Evolutionary conservation across 192 early-diverging fungal genomes (phyloP).

Genomic region (Dispira parvispora): DNA sequence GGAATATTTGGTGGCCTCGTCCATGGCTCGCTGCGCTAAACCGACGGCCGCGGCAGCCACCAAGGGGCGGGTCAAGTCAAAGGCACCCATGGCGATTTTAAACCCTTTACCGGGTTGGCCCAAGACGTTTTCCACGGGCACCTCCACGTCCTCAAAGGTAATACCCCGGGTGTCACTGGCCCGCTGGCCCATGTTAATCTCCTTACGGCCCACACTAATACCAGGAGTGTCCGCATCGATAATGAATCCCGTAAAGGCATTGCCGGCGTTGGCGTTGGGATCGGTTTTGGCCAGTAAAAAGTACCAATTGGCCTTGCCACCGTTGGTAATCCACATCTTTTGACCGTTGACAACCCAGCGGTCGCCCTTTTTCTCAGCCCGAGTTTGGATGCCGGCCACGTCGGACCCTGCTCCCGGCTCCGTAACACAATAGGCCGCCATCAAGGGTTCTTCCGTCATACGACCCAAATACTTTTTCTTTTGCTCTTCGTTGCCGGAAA

Average conservation of each 20-base stretch:
- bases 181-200: conserved; percentile 95
- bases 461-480: conserved; percentile 96
- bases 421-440: conserved; percentile 86
- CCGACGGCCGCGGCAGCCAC: conserved; percentile 81
- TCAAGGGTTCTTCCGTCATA: conserved; percentile 89
- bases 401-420: conserved; percentile 66
- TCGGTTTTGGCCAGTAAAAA: conserved; percentile 87
- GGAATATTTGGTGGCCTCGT: conserved; percentile 79
- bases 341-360: conserved; percentile 69
- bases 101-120: conserved; percentile 72
- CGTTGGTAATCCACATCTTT: conserved; percentile 99
- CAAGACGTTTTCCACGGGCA: conserved; percentile 62
- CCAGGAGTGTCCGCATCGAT: conserved; percentile 81
- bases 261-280: conserved; percentile 52
- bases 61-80: conserved; percentile 84
- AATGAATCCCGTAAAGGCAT: conserved; percentile 91
- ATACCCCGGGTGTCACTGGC: conserved; percentile 82
- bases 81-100: conserved; percentile 94
- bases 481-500: conserved; percentile 74
- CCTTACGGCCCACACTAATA: conserved; percentile 84
- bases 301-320: conserved; percentile 94
- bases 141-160: conserved; percentile 68
- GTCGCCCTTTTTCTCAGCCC: conserved; percentile 58
- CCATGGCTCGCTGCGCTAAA: conserved; percentile 79
- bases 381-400: conserved; percentile 51